Evolutionary conservation across 139 green algal genomes (phyloP).

Genomic region (Coelastrella sp.): DNA sequence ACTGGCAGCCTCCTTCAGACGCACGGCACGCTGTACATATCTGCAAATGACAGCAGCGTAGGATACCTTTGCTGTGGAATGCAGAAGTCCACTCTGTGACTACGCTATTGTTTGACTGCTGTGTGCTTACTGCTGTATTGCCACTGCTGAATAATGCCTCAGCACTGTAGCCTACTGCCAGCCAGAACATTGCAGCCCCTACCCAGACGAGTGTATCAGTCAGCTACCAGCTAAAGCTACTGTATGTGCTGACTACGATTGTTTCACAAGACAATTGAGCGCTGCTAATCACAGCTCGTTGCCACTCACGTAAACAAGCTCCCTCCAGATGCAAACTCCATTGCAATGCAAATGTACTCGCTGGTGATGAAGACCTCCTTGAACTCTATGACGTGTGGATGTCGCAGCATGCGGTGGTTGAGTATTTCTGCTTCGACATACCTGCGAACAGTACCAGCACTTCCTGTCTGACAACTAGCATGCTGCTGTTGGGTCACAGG

Average conservation of each 20-base stretch:
- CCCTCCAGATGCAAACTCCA: slow-evolving; percentile 62
- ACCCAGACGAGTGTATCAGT: no score
- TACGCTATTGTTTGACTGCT: no score
- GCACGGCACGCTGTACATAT: slow-evolving; percentile 89
- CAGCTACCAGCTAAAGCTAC: no score
- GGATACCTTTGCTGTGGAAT: no score
- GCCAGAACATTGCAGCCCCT: no score
- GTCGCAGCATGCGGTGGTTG: slow-evolving; percentile 92
- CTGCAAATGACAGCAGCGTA: no score
- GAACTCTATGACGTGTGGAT: slow-evolving; percentile 97
- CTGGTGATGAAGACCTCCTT: slow-evolving; percentile 89
- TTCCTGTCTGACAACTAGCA: background rate
- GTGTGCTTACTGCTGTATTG: no score
- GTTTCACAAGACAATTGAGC: no score
- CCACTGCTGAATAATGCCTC: no score
- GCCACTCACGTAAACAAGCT: slow-evolving; percentile 56
- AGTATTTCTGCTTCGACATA: slow-evolving; percentile 97
- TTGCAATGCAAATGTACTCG: slow-evolving; percentile 73
- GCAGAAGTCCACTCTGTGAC: no score
- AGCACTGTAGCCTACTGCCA: no score
- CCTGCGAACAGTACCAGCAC: background rate
- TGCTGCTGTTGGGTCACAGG: background rate
- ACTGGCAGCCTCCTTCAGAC: slow-evolving; percentile 94
- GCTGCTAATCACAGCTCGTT: slow-evolving; percentile 9
- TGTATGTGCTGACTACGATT: background rate